Evolutionary conservation across 495 filamentous ascomycete species (phyloP), one percentile per base, ranked within the genome.

Genomic region (Ramalina intermedia): DNA sequence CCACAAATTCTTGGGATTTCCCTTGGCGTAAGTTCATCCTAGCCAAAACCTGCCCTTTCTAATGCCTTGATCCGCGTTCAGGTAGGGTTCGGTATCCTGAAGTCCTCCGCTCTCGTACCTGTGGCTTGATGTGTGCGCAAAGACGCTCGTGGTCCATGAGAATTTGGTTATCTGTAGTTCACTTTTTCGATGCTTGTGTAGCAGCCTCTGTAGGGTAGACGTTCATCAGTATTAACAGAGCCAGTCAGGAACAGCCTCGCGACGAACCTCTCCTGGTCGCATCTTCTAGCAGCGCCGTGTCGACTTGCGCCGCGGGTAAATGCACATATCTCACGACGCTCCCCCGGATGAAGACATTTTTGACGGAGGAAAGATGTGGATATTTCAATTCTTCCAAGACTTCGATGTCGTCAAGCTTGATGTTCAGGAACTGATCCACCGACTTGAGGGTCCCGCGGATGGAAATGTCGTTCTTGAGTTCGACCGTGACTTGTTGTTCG

Each of bases 401-500:
- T 54, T 79, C 74, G 54, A 96, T 88, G 61, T 96, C 84, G 61
- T 98, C 90, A 36, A 96, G 78, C 70, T 96, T 96, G 71, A 98
- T 96, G 69, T 98, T 98, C 54, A 98, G 80, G 67, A 88, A 98
- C 65, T 96, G 93, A 65, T 98, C 91, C 54, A 98, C 91, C 54
- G 82, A 89, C 71, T 96, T 96, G 53, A 98, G 76, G 18, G 80
- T 89, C 51, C 91, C 91, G 51, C 84, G 82, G 63, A 98, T 94
- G 58, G 85, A 84, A 54, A 98, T 90, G 67, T 98, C 91, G 66
- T 98, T 98, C 70, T 98, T 98, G 66, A 98, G 85, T 69, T 96
- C 91, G 65, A 98, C 87, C 37, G 87, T 96, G 47, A 86, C 78
- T 70, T 90, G 81, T 63, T 95, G 86, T 74, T 96, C 91, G 62